Conservation (phyloP, 78 protist species). For the Cavenderia fasciculata region DNA sequence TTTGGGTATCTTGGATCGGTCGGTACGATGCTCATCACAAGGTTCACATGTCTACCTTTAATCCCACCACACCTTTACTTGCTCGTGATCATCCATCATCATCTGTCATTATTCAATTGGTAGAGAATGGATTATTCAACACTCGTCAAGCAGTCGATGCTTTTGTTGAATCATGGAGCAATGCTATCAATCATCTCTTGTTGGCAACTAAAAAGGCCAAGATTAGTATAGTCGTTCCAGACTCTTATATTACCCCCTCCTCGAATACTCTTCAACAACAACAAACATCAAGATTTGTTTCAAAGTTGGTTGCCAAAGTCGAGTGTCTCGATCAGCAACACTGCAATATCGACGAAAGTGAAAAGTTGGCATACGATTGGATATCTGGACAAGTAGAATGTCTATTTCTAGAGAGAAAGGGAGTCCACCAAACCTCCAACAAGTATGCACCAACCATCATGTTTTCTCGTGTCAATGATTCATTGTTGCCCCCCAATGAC, state of each 20-base stretch:
- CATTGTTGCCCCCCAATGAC: not conserved
- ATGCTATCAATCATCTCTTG: too few relatives aligned
- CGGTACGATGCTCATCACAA: slow-evolving; percentile 1
- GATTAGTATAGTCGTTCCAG: too few relatives aligned
- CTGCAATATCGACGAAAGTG: not conserved
- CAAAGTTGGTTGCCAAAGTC: not conserved
- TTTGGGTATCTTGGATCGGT: slow-evolving; percentile 49
- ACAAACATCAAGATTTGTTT: too few relatives aligned
- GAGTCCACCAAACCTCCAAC: not conserved
- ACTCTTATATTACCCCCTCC: too few relatives aligned
- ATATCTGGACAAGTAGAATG: slow-evolving; percentile 18
- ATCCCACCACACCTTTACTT: too few relatives aligned
- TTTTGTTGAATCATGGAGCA: not conserved
- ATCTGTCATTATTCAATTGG: too few relatives aligned
- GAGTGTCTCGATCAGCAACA: not conserved
- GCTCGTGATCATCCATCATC: too few relatives aligned
- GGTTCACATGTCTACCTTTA: not conserved
- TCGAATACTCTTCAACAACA: too few relatives aligned
- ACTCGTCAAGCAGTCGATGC: not conserved
- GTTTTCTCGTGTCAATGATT: not conserved
- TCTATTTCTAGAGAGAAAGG: not conserved
- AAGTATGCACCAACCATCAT: slow-evolving; percentile 17
- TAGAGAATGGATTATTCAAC: too few relatives aligned
- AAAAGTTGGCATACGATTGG: slow-evolving; percentile 34
- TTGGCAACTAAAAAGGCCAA: too few relatives aligned